Percentiles rank a stretch among this genome's conserved stretches.
Evolutionary conservation across 2,329 filamentous ascomycete species (phyloP).

Genomic region (Fonsecaea multimorphosa): DNA sequence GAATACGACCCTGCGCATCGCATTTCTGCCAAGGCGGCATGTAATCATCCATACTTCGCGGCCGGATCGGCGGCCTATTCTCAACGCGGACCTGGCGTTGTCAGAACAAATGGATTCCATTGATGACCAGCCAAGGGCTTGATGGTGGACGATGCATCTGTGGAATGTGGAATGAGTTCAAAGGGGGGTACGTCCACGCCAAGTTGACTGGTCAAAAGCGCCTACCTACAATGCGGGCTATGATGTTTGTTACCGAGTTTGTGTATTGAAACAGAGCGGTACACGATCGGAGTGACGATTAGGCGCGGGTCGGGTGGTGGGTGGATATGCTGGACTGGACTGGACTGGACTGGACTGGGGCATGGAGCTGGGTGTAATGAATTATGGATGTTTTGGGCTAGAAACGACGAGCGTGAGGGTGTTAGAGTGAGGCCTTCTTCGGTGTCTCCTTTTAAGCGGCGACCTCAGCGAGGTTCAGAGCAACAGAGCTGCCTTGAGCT

Average conservation of each 20-base stretch:
- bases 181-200: background rate
- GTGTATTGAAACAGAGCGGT: slow-evolving; percentile 4
- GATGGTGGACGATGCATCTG: slow-evolving; percentile 1
- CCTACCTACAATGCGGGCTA: background rate
- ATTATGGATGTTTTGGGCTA: slow-evolving; percentile 7
- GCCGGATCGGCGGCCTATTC: slow-evolving; percentile 57
- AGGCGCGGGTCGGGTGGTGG: background rate
- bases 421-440: background rate
- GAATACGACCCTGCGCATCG: slow-evolving; percentile 86
- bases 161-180: background rate
- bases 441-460: background rate
- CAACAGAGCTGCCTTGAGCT: background rate
- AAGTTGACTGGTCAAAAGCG: slow-evolving; percentile 1
- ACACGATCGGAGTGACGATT: background rate
- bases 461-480: background rate
- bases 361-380: background rate
- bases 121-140: slow-evolving; percentile 42
- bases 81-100: slow-evolving; percentile 43
- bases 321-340: background rate
- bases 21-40: slow-evolving; percentile 87
- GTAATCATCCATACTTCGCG: slow-evolving; percentile 81
- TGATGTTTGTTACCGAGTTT: slow-evolving; percentile 4
- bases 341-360: background rate
- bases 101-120: slow-evolving; percentile 47
- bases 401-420: background rate